A percentile compares a stretch with the other conserved stretches of the same genome.
Conservation (phyloP, 768 basidiomycete species). For the Pleurotus giganteus region DNA sequence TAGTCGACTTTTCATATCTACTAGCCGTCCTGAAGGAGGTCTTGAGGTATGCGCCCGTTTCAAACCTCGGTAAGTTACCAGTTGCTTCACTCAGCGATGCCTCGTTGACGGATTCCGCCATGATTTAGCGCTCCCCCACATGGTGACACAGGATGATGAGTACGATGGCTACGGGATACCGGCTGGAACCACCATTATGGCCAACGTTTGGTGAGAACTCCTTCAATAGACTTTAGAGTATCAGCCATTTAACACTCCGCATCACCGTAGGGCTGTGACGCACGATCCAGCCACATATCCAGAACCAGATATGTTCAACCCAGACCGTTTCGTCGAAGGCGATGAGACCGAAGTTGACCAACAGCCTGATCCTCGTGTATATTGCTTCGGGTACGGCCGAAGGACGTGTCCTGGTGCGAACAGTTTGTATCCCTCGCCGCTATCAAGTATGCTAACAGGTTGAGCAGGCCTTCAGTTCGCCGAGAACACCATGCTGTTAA, state of each 20-base stretch:
- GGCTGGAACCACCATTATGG: constrained; percentile 40
- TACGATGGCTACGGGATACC: constrained; percentile 46
- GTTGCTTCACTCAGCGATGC: neutral
- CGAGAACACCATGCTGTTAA: constrained; percentile 28
- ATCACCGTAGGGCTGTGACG: constrained; percentile 38
- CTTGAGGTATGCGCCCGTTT: constrained; percentile 38
- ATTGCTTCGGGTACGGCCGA: constrained; percentile 31
- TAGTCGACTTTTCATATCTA: constrained; percentile 30
- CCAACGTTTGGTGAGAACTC: constrained; percentile 41
- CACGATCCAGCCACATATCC: constrained; percentile 41
- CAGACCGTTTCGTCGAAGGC: constrained; percentile 29
- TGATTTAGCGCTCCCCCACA: constrained; percentile 39
- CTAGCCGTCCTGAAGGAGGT: constrained; percentile 38
- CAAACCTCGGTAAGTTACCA: constrained; percentile 33
- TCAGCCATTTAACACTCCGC: neutral
- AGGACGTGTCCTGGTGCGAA: constrained; percentile 30
- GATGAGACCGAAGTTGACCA: neutral
- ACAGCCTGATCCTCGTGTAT: constrained; percentile 31
- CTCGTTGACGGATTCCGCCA: neutral
- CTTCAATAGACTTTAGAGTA: neutral
- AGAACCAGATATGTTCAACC: constrained; percentile 37
- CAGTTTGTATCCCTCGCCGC: neutral
- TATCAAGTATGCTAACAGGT: neutral
- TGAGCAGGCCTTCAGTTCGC: constrained; percentile 27
- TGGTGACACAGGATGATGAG: constrained; percentile 40